phyloP scores from a whole-genome alignment of 129 eudicot species.

The Kitagawia praeruptora region DNA sequence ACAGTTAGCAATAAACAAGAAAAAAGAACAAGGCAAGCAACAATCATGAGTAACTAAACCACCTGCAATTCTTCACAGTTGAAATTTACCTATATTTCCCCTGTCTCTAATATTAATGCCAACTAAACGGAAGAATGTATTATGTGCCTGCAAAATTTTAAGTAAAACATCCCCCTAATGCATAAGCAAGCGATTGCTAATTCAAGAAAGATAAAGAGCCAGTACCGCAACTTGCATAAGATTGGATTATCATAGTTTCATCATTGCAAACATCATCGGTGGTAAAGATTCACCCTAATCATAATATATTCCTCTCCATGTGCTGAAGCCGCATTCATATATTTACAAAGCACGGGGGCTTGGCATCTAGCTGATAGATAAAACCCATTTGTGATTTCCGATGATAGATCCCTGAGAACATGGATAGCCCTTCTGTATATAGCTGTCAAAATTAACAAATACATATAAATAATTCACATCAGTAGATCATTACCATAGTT shows the following conservation, averaged over 20 bases:
- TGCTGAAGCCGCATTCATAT: neutral
- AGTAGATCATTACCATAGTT: neutral
- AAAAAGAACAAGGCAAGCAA: neutral
- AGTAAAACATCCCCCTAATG: neutral
- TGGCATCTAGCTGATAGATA: neutral
- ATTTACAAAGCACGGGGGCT: slow-evolving; percentile 1
- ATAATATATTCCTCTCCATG: neutral
- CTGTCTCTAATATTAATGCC: neutral
- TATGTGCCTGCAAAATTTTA: neutral
- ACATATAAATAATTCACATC: neutral
- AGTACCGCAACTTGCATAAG: neutral
- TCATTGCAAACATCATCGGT: neutral
- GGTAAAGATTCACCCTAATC: neutral
- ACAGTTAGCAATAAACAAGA: too few species aligned
- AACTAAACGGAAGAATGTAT: neutral
- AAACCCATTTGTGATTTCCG: neutral
- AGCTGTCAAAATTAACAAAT: slow-evolving; percentile 9
- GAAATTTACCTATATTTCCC: neutral
- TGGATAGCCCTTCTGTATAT: neutral
- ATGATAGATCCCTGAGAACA: slow-evolving; percentile 7
- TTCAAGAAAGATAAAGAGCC: neutral
- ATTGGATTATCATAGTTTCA: neutral
- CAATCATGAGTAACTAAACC: neutral
- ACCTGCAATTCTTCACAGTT: neutral
- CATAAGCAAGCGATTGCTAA: neutral